Percentiles rank a stretch among this genome's conserved stretches.
phyloP scores from a whole-genome alignment of 2,329 filamentous ascomycete genomes.

The Diaporthe capsici region DNA sequence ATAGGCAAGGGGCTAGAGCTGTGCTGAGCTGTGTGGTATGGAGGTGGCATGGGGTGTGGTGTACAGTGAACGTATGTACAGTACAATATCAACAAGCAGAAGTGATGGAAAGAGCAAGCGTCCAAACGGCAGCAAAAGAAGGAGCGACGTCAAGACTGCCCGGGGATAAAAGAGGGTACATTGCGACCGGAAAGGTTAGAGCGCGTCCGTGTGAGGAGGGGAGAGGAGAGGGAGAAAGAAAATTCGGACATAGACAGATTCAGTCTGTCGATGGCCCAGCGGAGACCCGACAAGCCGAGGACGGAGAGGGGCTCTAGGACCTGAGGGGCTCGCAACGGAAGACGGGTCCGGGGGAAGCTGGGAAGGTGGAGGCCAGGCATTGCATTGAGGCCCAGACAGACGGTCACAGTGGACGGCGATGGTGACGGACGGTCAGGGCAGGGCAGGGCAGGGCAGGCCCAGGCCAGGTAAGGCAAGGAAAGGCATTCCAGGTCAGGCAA shows the following conservation, averaged over 20 bases:
- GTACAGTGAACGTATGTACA: constrained; percentile 19
- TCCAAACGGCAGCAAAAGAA: constrained; percentile 26
- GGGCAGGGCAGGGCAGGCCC: background rate
- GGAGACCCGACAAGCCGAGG: constrained; percentile 35
- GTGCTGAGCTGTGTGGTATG: constrained; percentile 1
- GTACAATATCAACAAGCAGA: constrained; percentile 32
- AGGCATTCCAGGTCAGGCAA: constrained; percentile 8
- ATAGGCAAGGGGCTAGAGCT: background rate
- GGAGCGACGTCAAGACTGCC: constrained; percentile 26
- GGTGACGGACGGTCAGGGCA: constrained; percentile 20
- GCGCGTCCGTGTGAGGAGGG: constrained; percentile 26
- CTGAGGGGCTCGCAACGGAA: constrained; percentile 34
- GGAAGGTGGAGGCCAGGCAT: constrained; percentile 30
- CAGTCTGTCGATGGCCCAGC: constrained; percentile 29
- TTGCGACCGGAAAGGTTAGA: constrained; percentile 22
- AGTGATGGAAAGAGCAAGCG: constrained; percentile 20
- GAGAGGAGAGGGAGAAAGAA: constrained; percentile 21
- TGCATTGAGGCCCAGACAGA: constrained; percentile 29
- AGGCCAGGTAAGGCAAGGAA: background rate
- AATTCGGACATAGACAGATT: constrained; percentile 27
- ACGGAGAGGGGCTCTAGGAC: constrained; percentile 32
- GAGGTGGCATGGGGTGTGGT: constrained; percentile 9
- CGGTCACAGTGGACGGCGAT: constrained; percentile 28
- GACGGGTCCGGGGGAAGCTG: constrained; percentile 32
- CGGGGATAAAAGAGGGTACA: constrained; percentile 23